These are phyloP conservation scores for Bruguiera gymnorhiza DNA, from an alignment of 345 rosid species.

Conservation along the genomic window DNA sequence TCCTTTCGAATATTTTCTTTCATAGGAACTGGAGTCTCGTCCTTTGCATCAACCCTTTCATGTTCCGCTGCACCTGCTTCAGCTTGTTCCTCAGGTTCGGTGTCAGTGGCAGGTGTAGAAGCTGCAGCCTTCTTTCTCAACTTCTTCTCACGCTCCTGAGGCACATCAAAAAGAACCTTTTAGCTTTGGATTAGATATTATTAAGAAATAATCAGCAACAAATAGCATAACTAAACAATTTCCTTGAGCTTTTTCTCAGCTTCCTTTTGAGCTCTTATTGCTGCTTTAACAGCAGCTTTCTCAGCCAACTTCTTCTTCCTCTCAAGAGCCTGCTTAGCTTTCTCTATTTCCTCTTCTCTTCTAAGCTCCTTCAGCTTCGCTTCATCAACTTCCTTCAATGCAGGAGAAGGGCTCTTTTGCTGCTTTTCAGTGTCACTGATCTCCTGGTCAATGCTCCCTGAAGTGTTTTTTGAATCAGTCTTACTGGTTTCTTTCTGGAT, in stretches of 20 bases:
- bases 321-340: constrained; percentile 87
- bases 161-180: constrained; percentile 7
- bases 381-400: constrained; percentile 43
- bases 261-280: constrained; percentile 86
- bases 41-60: constrained; percentile 43
- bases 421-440: constrained; percentile 34
- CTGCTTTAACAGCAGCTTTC: constrained; percentile 87
- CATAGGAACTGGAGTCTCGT: constrained; percentile 33
- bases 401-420: constrained; percentile 34
- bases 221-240: constrained; percentile 24
- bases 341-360: constrained; percentile 82
- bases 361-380: constrained; percentile 78
- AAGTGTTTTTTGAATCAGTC: constrained; percentile 32
- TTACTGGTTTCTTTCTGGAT: constrained; percentile 41
- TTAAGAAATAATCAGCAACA: neutral
- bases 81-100: constrained; percentile 40
- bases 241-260: constrained; percentile 90
- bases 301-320: constrained; percentile 94
- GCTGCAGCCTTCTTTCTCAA: constrained; percentile 66
- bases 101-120: constrained; percentile 26
- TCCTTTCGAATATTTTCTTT: constrained; percentile 47
- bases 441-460: constrained; percentile 41
- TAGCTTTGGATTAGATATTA: constrained; percentile 7
- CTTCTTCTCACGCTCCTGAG: constrained; percentile 90
- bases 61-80: constrained; percentile 53